A percentile compares a stretch with the other conserved stretches of the same genome.
These are phyloP conservation scores for Neonectria ditissima DNA, from an alignment of 2,329 filamentous ascomycete genomes.

Conservation along the genomic window DNA sequence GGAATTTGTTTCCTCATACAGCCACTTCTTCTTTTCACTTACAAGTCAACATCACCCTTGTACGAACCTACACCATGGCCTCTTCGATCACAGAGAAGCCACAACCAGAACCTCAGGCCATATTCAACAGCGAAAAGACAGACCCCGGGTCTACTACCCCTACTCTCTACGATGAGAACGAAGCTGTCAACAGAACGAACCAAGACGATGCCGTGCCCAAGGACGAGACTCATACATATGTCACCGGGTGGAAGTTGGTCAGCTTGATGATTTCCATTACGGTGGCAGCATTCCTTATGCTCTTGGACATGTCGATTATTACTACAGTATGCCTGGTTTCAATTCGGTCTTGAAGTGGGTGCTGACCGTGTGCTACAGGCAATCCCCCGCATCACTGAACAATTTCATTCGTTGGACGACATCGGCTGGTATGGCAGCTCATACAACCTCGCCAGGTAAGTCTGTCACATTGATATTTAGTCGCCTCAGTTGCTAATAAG, in stretches of 20 bases:
- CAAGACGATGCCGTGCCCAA: slow-evolving; percentile 17
- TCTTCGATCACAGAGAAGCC: slow-evolving; percentile 14
- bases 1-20: neutral
- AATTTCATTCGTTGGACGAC: slow-evolving; percentile 63
- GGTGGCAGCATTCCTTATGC: slow-evolving; percentile 58
- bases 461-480: neutral
- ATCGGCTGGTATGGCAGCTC: slow-evolving; percentile 68
- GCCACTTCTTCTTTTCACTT: neutral
- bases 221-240: slow-evolving; percentile 33
- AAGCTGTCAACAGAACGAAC: slow-evolving; percentile 21
- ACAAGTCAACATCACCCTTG: neutral
- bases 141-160: slow-evolving; percentile 29
- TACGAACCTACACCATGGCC: slow-evolving; percentile 5
- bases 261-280: slow-evolving; percentile 54
- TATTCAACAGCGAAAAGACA: slow-evolving; percentile 14
- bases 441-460: slow-evolving; percentile 59
- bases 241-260: slow-evolving; percentile 48
- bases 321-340: slow-evolving; percentile 56
- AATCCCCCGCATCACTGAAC: slow-evolving; percentile 62
- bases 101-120: neutral
- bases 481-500: slow-evolving; percentile 43
- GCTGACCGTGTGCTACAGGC: slow-evolving; percentile 47
- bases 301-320: slow-evolving; percentile 66
- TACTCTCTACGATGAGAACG: slow-evolving; percentile 33
- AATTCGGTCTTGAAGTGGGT: neutral